phyloP scores from a whole-genome alignment of 768 basidiomycete genomes.

The Termitomyces sp. region DNA sequence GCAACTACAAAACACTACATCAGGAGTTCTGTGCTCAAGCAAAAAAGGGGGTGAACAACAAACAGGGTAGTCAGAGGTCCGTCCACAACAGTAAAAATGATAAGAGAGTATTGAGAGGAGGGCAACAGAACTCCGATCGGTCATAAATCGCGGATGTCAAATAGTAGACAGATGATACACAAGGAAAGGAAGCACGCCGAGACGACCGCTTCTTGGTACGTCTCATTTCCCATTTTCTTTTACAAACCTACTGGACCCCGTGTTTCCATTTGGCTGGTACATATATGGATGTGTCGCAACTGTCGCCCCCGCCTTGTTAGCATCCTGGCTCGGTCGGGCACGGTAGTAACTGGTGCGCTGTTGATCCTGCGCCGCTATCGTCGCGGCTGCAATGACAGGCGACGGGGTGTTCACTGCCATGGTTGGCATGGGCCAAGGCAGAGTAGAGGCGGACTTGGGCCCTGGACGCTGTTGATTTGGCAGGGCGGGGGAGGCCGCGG shows the following conservation, averaged over 20 bases:
- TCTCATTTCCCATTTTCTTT: conserved; percentile 27
- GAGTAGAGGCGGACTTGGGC: conserved; percentile 17
- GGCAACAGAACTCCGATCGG: neutral
- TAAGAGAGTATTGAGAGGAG: neutral
- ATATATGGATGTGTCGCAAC: conserved; percentile 32
- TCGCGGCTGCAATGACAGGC: conserved; percentile 41
- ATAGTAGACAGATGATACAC: neutral
- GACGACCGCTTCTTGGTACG: neutral
- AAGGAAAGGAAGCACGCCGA: neutral
- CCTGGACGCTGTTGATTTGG: conserved; percentile 32
- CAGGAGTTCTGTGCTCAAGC: neutral
- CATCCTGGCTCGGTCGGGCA: conserved; percentile 28
- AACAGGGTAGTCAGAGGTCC: neutral
- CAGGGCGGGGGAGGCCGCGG: conserved; percentile 48
- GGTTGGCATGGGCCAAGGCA: conserved; percentile 73
- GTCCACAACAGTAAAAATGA: neutral
- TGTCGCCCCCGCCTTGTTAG: conserved; percentile 2
- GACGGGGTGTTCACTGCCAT: conserved; percentile 56
- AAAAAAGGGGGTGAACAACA: neutral
- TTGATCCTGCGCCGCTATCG: conserved; percentile 28
- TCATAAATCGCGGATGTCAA: neutral
- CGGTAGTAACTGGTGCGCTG: conserved; percentile 52
- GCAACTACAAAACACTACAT: neutral
- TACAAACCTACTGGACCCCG: conserved; percentile 16
- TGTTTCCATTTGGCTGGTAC: conserved; percentile 37